A percentile compares a stretch with the other conserved stretches of the same genome.
Conservation (phyloP, 1,284 basidiomycete species). For the Cutaneotrichosporon cutaneum region DNA sequence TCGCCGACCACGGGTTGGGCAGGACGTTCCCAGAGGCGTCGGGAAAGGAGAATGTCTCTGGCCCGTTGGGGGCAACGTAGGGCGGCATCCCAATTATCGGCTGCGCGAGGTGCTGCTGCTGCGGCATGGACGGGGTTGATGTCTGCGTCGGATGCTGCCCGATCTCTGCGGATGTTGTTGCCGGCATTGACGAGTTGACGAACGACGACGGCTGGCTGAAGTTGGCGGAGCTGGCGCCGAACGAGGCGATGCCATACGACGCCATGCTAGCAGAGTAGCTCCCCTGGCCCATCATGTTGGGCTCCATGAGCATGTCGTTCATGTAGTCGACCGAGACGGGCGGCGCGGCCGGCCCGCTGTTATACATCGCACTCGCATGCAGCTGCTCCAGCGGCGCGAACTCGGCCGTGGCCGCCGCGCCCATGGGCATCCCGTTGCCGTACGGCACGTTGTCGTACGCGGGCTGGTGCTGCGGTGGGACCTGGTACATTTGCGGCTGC, state of each 20-base stretch:
- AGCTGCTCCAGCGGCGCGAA: not conserved
- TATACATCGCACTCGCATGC: not conserved
- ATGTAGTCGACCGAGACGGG: not conserved
- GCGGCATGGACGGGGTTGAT: not conserved
- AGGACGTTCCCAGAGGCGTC: not conserved
- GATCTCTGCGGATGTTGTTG: not conserved
- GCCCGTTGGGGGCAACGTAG: slow-evolving; percentile 9
- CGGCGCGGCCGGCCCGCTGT: not conserved
- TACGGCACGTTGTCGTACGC: not conserved
- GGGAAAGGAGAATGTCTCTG: slow-evolving; percentile 3
- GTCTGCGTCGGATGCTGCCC: not conserved
- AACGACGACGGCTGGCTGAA: slow-evolving; percentile 16
- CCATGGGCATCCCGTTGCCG: not conserved
- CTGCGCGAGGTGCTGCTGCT: slow-evolving; percentile 12
- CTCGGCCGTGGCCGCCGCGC: not conserved
- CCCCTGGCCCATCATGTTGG: not conserved
- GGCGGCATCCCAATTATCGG: slow-evolving; percentile 24
- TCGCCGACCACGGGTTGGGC: not conserved
- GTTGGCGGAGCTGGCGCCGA: slow-evolving; percentile 6
- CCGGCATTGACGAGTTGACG: not conserved
- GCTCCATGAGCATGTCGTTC: slow-evolving; percentile 5
- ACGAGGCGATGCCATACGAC: not conserved
- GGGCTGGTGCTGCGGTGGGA: not conserved
- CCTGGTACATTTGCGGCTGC: not conserved
- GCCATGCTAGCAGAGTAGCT: not conserved